These are phyloP conservation scores for Trametes sp. DNA, from an alignment of 1,284 basidiomycete genomes.

Conservation along the genomic window DNA sequence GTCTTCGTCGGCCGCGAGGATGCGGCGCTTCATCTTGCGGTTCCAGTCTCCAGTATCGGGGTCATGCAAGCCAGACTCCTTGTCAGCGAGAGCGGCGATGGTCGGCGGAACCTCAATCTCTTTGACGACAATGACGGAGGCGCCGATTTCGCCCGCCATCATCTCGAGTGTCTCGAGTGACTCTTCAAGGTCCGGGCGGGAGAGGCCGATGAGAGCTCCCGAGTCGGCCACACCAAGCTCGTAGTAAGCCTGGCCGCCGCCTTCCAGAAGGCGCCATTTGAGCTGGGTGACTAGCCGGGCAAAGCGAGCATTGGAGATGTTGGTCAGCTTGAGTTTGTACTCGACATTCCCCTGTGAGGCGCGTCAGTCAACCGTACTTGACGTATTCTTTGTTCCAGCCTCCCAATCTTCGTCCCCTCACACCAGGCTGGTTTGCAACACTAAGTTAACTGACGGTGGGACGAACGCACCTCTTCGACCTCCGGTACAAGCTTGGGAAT, in stretches of 20 bases:
- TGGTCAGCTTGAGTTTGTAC: constrained; percentile 84
- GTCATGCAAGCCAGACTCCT: constrained; percentile 40
- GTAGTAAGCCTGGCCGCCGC: constrained; percentile 91
- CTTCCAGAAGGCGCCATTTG: constrained; percentile 93
- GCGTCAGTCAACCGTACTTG: background rate
- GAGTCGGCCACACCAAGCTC: constrained; percentile 91
- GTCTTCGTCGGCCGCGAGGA: constrained; percentile 18
- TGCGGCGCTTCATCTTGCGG: constrained; percentile 38
- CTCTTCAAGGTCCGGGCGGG: constrained; percentile 76
- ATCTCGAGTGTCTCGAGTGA: constrained; percentile 85
- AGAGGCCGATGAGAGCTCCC: constrained; percentile 84
- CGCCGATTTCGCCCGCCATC: constrained; percentile 94
- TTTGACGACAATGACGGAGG: constrained; percentile 86
- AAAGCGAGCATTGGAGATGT: constrained; percentile 75
- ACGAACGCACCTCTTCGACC: constrained; percentile 60
- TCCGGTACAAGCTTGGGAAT: constrained; percentile 76
- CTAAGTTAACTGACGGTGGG: background rate
- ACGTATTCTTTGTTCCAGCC: too few relatives aligned
- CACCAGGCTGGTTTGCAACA: too few relatives aligned
- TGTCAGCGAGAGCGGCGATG: constrained; percentile 49
- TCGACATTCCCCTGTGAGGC: constrained; percentile 74
- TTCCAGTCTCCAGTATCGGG: constrained; percentile 43
- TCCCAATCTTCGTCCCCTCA: too few relatives aligned
- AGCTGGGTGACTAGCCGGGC: constrained; percentile 89
- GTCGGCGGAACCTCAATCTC: constrained; percentile 79